Evolutionary conservation across 2,329 filamentous ascomycete genomes (phyloP), one percentile per base, ranked within the genome.

Genomic region (Trichocomaceae sp.): DNA sequence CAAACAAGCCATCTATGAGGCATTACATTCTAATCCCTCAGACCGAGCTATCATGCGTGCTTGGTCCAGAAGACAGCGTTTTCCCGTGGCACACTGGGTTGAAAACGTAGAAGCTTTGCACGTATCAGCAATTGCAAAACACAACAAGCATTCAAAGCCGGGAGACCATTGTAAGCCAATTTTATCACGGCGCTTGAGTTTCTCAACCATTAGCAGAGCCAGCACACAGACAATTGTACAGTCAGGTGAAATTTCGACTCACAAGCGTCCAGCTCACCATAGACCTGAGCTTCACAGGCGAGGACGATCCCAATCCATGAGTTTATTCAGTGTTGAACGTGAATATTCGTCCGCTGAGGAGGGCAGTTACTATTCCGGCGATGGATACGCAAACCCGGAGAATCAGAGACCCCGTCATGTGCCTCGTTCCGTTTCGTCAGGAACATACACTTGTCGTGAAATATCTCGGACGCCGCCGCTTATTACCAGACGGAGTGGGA

Each of bases 31-130:
- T 17, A 77, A 77, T 59, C 69, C 70, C 23, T 70, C 77, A 41
- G 77, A 75, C 22, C 72, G 81, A 48, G 76, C 77, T 2, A 69
- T 77, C 59, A 84, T 84, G 82, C 74, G 82, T 67, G 81, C 81
- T 44, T 76, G 79, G 60, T 81, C 79, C 33, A 79, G 77, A 8
- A 79, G 78, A 60, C 82, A 84, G 62, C 74, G 82, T 45, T 84
- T 84, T 69, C 82, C 82, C 15, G 80, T 84, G 20, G 77, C 77
- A 10, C 79, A 83, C 62, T 84, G 82, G 82, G 73, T 82, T 46
- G 77, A 82, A 60, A 78, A 80, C 55, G 72, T 84, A 2, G 80
- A 82, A 58, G 78, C 75, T 26, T 72, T 84, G 17, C 81, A 84
- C 61, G 68, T 68, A 26, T 77, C 74, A 15, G 74, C 80, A 2